These are phyloP conservation scores for Podospora anserina DNA, from an alignment of 495 filamentous ascomycete species.

Conservation along the genomic window DNA sequence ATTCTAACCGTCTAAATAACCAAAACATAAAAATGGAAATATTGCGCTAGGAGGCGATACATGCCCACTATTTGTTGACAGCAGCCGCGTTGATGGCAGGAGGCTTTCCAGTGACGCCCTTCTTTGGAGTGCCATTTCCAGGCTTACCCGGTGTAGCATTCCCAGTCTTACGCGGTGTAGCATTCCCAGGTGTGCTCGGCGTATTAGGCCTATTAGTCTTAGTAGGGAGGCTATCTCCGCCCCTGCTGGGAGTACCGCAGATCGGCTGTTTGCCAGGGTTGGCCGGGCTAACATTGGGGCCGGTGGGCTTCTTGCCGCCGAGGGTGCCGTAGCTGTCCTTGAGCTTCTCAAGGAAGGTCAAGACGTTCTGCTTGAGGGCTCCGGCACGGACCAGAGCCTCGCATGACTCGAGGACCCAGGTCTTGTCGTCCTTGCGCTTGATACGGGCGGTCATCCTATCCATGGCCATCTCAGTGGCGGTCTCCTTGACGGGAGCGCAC, in stretches of 20 bases:
- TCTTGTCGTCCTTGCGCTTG: constrained; percentile 18
- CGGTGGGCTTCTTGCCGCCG: neutral
- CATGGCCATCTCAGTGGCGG: neutral
- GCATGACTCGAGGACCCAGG: constrained; percentile 17
- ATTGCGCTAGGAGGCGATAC: too few species aligned
- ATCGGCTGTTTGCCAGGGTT: neutral
- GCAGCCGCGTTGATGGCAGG: neutral
- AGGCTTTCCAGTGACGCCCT: neutral
- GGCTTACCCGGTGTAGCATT: neutral
- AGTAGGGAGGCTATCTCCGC: neutral
- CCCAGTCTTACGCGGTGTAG: neutral
- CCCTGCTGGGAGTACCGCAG: neutral
- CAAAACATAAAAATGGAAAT: neutral
- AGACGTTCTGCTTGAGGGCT: constrained; percentile 5
- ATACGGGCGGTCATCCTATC: neutral
- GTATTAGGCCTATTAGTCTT: neutral
- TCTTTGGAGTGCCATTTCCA: neutral
- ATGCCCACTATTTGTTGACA: neutral
- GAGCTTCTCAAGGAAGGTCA: constrained; percentile 9
- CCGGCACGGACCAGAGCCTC: constrained; percentile 14
- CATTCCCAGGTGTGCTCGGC: neutral
- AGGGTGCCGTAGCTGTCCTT: neutral
- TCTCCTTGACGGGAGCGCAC: neutral
- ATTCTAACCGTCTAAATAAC: neutral
- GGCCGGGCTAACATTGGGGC: neutral